Evolutionary conservation across 257 asterid species (phyloP).

Genomic region (Primulina eburnea): DNA sequence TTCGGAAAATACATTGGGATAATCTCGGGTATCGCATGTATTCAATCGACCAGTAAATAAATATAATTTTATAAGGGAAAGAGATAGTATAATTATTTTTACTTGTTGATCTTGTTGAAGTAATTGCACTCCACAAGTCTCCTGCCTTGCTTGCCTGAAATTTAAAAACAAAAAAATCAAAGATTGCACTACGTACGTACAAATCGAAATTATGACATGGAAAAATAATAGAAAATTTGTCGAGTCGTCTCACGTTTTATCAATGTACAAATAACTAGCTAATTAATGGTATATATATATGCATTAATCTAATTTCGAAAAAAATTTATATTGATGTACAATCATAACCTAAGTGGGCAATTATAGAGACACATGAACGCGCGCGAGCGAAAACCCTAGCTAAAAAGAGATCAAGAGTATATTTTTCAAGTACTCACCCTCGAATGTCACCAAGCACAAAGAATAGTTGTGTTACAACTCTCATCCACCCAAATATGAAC

Average conservation of each 20-base stretch:
- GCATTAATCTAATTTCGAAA: too few relatives aligned
- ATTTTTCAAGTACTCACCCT: conserved; percentile 20
- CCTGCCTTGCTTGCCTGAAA: conserved; percentile 16
- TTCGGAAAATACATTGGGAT: too few relatives aligned
- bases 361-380: neutral
- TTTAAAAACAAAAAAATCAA: neutral
- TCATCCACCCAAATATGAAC: conserved; percentile 17
- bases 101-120: conserved; percentile 22
- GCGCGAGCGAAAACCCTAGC: neutral
- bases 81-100: neutral
- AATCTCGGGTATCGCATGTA: too few relatives aligned
- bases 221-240: neutral
- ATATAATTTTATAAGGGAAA: too few relatives aligned
- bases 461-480: conserved; percentile 14
- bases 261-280: too few relatives aligned
- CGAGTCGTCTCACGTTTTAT: too few relatives aligned
- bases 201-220: neutral
- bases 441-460: conserved; percentile 5
- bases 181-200: neutral
- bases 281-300: too few relatives aligned
- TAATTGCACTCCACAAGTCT: conserved; percentile 15
- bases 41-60: too few relatives aligned
- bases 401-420: neutral
- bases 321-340: too few relatives aligned
- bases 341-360: too few relatives aligned